These are phyloP conservation scores for Ceratobasidium sp. DNA, from an alignment of 1,284 basidiomycete species.

Conservation along the genomic window DNA sequence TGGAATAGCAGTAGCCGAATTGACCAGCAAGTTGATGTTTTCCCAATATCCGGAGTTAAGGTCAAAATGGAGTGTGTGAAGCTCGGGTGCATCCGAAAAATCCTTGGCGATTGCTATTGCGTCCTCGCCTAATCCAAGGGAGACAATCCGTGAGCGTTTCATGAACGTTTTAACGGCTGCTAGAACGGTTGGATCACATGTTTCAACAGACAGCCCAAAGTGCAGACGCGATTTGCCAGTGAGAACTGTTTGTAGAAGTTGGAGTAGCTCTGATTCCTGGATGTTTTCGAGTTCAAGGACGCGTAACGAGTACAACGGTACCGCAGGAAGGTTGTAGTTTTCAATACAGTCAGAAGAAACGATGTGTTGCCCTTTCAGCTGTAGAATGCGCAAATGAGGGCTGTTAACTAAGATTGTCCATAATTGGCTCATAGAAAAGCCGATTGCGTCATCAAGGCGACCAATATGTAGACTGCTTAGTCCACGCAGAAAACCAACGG, in stretches of 20 bases:
- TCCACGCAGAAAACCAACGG: neutral
- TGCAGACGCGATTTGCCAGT: neutral
- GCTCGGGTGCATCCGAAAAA: neutral
- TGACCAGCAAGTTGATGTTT: neutral
- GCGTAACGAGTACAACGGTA: neutral
- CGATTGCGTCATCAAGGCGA: neutral
- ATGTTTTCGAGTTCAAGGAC: neutral
- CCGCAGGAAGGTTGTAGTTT: neutral
- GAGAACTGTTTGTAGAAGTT: neutral
- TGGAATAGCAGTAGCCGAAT: neutral
- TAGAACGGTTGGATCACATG: neutral
- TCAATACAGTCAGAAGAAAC: slow-evolving; percentile 1
- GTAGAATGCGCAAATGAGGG: neutral
- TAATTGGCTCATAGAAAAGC: neutral
- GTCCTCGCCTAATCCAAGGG: neutral
- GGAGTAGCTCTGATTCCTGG: neutral
- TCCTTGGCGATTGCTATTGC: neutral
- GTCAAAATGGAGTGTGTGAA: slow-evolving; percentile 8
- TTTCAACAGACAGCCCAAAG: slow-evolving; percentile 7
- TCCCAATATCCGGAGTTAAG: neutral
- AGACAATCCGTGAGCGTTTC: slow-evolving; percentile 1
- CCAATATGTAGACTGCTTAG: neutral
- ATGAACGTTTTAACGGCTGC: neutral
- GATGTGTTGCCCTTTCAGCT: neutral
- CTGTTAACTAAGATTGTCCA: slow-evolving; percentile 1